Evolutionary conservation across 164 flowering plant genomes (phyloP).

Genomic region (Tetracentron sinense): DNA sequence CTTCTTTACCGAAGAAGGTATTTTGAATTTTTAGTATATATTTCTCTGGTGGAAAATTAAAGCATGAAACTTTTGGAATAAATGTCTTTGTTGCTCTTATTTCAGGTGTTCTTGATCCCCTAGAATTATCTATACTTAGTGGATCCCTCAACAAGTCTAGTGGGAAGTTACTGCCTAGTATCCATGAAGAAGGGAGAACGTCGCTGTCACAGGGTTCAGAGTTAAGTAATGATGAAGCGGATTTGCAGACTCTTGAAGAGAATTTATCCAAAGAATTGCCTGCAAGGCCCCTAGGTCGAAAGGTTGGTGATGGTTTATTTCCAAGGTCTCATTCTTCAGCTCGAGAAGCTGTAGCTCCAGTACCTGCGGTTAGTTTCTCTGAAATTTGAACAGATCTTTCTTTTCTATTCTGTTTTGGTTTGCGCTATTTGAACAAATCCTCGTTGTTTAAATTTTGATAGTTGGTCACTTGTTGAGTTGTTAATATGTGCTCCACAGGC

Average conservation of each 20-base stretch:
- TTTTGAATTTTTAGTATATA: background rate
- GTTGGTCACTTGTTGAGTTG: background rate
- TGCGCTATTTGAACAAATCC: background rate
- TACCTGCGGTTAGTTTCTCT: constrained; percentile 33
- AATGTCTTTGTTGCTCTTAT: background rate
- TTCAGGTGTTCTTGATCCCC: constrained; percentile 76
- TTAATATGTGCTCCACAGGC: constrained; percentile 29
- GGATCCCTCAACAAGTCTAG: constrained; percentile 30
- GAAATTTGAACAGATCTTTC: background rate
- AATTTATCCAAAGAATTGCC: constrained; percentile 29
- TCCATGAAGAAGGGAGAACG: constrained; percentile 37
- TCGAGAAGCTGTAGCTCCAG: constrained; percentile 12
- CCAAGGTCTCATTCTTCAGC: constrained; percentile 23
- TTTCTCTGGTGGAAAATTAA: background rate
- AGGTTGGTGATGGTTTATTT: constrained; percentile 8
- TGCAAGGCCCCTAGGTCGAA: constrained; percentile 13
- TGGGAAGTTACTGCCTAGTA: constrained; percentile 27
- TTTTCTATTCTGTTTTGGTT: background rate
- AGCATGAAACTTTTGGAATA: background rate
- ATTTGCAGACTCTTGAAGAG: constrained; percentile 26
- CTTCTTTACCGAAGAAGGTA: constrained; percentile 94
- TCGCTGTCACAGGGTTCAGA: constrained; percentile 14
- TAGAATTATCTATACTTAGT: constrained; percentile 63
- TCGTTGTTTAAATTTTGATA: too few relatives aligned
- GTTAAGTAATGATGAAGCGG: constrained; percentile 13